Evolutionary conservation across 2,329 filamentous ascomycete genomes (phyloP), one percentile per base, ranked within the genome.

Genomic region (Colletotrichum somersetense): DNA sequence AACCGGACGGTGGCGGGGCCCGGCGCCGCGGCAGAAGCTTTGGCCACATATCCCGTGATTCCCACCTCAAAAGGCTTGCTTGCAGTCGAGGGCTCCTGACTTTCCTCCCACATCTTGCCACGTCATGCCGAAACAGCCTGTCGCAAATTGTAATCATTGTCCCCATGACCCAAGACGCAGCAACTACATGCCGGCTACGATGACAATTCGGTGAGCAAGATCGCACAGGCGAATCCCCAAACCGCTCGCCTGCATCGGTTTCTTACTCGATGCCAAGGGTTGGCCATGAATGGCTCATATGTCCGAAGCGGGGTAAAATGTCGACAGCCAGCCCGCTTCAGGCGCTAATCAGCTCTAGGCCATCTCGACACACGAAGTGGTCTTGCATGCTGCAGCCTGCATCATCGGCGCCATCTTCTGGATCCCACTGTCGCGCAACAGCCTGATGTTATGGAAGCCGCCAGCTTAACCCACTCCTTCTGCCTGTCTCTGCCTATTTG

Each of bases 11-110:
- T 20, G 38, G 62, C 46, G 50, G 50, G 18, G 20, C 40, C 40
- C 23, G 50, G 38, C 50, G 52, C 23, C 50, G 53, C 62, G 23
- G 23, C 23, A 35, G 52, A 64, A 64, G 62, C 62, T 64, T 26
- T 56, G 62, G 23, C 62, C 62, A 64, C 35, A 50, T 20, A 50
- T n/a, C 38, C 62, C 62, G 62, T 38, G 33, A 30, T 53, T 53
- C 7, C n/a, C 35, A 14, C 42, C 48, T 46, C 11, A 12, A 18
- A 16, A 20, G 1, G 35, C 35, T 38, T 38, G 35, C 35, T 42
- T 58, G 33, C 11, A 53, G 38, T 26, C 14, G 20, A 30, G 30
- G 8, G 38, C 14, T 5, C 5, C 33, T 26, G 20, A 20, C n/a
- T n/a, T 26, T 18, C 38, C n/a, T 58, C 38, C 56, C 20, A 14